Percentiles rank a stretch among this genome's conserved stretches.
Evolutionary conservation across 177 flowering plant species (phyloP).

Genomic region (Vitis hybrid): DNA sequence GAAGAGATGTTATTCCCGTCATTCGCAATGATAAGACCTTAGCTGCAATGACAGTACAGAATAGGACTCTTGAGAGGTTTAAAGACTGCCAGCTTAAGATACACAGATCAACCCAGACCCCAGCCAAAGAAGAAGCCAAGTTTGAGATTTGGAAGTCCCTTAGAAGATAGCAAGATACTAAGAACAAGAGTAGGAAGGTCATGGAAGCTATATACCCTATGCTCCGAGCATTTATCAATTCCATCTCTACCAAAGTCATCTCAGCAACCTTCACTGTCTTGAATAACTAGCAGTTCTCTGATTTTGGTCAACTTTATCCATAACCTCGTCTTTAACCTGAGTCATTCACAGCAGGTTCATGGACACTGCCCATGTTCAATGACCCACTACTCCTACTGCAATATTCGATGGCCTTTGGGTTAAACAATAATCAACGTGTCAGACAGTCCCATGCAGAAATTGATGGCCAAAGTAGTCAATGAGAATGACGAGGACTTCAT

Average conservation of each 20-base stretch:
- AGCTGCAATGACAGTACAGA: slow-evolving; percentile 29
- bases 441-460: too few relatives aligned
- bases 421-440: too few relatives aligned
- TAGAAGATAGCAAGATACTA: slow-evolving; percentile 17
- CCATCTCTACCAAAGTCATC: slow-evolving; percentile 28
- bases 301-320: too few relatives aligned
- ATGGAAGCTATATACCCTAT: slow-evolving; percentile 32
- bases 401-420: too few relatives aligned
- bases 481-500: too few relatives aligned
- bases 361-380: too few relatives aligned
- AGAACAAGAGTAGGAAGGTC: slow-evolving; percentile 19
- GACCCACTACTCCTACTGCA: too few relatives aligned
- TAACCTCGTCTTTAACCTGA: too few relatives aligned
- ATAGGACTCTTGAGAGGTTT: slow-evolving; percentile 10
- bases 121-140: slow-evolving; percentile 14
- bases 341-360: too few relatives aligned
- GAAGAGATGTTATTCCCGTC: slow-evolving; percentile 8
- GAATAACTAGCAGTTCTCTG: too few relatives aligned
- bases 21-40: not conserved
- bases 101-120: not conserved
- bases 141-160: slow-evolving; percentile 15
- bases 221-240: slow-evolving; percentile 32
- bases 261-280: too few relatives aligned
- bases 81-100: slow-evolving; percentile 9
- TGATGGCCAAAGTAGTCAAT: too few relatives aligned